Evolutionary conservation across 140 eudicot genomes (phyloP), one percentile per base, ranked within the genome.

Genomic region (Oenanthe javanica): DNA sequence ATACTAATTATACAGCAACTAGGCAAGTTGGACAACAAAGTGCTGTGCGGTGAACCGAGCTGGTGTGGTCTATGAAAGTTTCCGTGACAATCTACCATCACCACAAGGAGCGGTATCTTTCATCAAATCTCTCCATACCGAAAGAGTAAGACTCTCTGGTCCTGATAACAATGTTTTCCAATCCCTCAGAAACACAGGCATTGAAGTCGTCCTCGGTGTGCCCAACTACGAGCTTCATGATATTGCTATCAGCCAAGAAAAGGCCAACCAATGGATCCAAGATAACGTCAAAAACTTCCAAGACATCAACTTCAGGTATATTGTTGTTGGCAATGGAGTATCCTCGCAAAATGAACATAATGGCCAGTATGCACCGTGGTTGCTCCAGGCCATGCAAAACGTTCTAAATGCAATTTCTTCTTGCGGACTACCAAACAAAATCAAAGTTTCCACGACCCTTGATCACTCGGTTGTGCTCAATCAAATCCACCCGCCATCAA

Each of bases 151-250:
- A 73, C 55, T 73, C 19, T 73, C 21, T n/a, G 57, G 57, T 9
- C 77, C 77, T 4, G 16, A 46, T 31, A 3, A 21, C 10, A 5
- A 11, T 21, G 9, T 19, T n/a, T 12, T 73, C 55, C 77, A 46
- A 46, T 57, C 77, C 55, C 77, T 73, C 49, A 45, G 36, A 45
- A 23, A 23, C 77, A 45, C 77, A 0, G 19, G 40, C 18, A 46
- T 73, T 21, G 57, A 73, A 11, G 51, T 73, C 21, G 6, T 46
- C 31, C 77, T 73, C n/a, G 77, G 77, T 46, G 77, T 73, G 6
- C 77, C 77, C 13, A 73, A 46, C 21, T 2, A 43, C 1, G 57
- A 73, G 14, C 38, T 73, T n/a, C 57, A 46, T 0, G 9, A 13
- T 1, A 5, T 73, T 6, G 77, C 57, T 1, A 8, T 9, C 9